phyloP scores from a whole-genome alignment of 495 filamentous ascomycete genomes.

The Xeromyces bisporus region DNA sequence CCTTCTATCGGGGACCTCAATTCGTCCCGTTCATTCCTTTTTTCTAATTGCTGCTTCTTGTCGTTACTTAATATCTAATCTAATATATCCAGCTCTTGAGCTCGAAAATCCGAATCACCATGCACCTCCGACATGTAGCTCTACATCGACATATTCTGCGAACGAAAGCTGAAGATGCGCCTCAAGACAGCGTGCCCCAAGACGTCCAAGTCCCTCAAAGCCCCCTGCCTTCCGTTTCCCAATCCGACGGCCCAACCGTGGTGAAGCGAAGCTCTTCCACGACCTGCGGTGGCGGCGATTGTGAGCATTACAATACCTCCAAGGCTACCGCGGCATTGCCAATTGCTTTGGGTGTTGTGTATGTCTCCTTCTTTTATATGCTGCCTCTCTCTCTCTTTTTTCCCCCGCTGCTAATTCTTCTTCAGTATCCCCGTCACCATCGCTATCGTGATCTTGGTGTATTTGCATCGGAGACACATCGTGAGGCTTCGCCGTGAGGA shows the following conservation, averaged over 20 bases:
- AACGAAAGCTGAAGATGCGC: too few relatives aligned
- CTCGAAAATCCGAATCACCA: too few relatives aligned
- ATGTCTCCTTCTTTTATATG: slow-evolving; percentile 30
- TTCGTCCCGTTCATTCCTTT: slow-evolving; percentile 18
- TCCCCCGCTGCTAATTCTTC: slow-evolving; percentile 10
- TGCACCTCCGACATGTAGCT: too few relatives aligned
- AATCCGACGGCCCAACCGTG: slow-evolving; percentile 11
- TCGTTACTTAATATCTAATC: too few relatives aligned
- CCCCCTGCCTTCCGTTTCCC: slow-evolving; percentile 11
- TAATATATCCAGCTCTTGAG: too few relatives aligned
- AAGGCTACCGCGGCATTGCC: slow-evolving; percentile 47
- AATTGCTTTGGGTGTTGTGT: slow-evolving; percentile 70
- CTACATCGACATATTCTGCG: too few relatives aligned
- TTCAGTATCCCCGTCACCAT: slow-evolving; percentile 57
- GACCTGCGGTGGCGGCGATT: neutral
- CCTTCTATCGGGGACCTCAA: slow-evolving; percentile 4
- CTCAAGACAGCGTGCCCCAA: too few relatives aligned
- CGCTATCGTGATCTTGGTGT: slow-evolving; percentile 51
- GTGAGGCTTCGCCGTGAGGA: slow-evolving; percentile 65
- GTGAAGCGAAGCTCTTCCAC: slow-evolving; percentile 9
- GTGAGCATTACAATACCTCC: slow-evolving; percentile 26
- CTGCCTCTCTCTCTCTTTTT: neutral
- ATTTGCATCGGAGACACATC: slow-evolving; percentile 60
- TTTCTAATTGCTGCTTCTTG: slow-evolving; percentile 1
- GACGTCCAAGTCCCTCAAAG: slow-evolving; percentile 15